A percentile compares a stretch with the other conserved stretches of the same genome.
Evolutionary conservation across 768 basidiomycete species (phyloP).

Genomic region (Mycena pura): DNA sequence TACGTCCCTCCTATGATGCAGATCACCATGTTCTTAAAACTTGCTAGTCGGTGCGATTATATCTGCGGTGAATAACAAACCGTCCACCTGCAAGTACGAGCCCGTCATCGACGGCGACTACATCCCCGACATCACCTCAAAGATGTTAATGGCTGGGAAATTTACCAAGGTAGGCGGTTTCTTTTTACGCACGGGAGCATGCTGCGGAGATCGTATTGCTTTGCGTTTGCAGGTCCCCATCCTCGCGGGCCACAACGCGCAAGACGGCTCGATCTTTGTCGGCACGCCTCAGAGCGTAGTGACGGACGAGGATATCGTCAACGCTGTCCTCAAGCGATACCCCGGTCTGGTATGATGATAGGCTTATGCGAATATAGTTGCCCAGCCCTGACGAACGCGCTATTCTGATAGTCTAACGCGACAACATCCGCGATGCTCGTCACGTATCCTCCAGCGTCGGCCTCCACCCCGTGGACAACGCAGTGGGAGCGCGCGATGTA

Average conservation of each 20-base stretch:
- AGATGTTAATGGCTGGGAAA: slow-evolving; percentile 31
- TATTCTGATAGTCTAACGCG: neutral
- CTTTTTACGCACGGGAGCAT: neutral
- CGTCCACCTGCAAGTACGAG: slow-evolving; percentile 30
- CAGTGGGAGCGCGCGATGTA: slow-evolving; percentile 33
- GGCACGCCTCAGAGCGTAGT: slow-evolving; percentile 12
- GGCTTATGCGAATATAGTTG: too few relatives aligned
- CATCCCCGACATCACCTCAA: slow-evolving; percentile 33
- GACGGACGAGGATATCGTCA: slow-evolving; percentile 22
- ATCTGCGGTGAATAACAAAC: slow-evolving; percentile 37
- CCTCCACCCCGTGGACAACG: slow-evolving; percentile 25
- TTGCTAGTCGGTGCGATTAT: slow-evolving; percentile 29
- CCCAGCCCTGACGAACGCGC: too few relatives aligned
- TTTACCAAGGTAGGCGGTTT: slow-evolving; percentile 28
- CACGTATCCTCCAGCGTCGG: slow-evolving; percentile 23
- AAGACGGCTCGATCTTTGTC: slow-evolving; percentile 29
- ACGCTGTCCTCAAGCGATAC: slow-evolving; percentile 21
- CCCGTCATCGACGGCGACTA: slow-evolving; percentile 31
- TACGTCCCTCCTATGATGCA: neutral
- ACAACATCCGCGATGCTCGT: slow-evolving; percentile 21
- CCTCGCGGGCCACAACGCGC: slow-evolving; percentile 27
- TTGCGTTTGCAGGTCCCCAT: slow-evolving; percentile 27
- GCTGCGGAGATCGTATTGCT: neutral
- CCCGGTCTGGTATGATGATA: slow-evolving; percentile 19
- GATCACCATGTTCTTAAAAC: neutral